Evolutionary conservation across 352 stramenopile species (phyloP), one percentile per base, ranked within the genome.

Genomic region (Phytophthora pini): DNA sequence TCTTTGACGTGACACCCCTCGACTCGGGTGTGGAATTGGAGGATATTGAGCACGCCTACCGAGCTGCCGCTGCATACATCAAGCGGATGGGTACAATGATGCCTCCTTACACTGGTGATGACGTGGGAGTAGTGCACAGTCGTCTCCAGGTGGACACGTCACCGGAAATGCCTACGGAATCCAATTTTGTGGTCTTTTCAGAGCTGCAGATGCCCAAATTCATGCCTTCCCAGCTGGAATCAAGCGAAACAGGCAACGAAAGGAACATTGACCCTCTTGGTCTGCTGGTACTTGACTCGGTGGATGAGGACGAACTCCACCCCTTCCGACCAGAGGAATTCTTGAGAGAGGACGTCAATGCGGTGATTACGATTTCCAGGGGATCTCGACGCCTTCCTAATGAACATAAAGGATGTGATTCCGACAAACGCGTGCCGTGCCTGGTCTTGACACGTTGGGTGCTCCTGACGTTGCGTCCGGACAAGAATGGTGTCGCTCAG

Each of bases 281-380:
- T 12, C 10, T 74, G 36, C 6, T 78, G 3, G 65, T 73, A 4
- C 26, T 78, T 15, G 71, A 79, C 46, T 76, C 59, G 24, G 71
- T 79, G 38, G 67, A 79, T 57, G 62, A 76, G 36, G 71, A 79
- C 36, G 71, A 79, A 24, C 47, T 79, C 36, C 66, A 76, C 39
- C 71, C 71, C 20, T 79, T 74, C 40, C 56, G 51, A 4, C 54
- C 71, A n/a, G 20, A 29, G 7, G 39, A 71, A 12, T 70, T 65
- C 38, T 44, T 79, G 17, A 55, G 71, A 17, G 61, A 70, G 22
- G 67, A 79, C 24, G 49, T 73, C 17, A 79, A 64, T 13, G 67
- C 52, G 0, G 62, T 70, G n/a, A 4, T 76, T 15, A 68, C 45
- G n/a, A 56, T 74, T 11, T 46, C 58, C 7, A 61, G 31, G 13